Conservation (phyloP, 2,329 filamentous ascomycete species). For the Teratosphaeria gauchensis region DNA sequence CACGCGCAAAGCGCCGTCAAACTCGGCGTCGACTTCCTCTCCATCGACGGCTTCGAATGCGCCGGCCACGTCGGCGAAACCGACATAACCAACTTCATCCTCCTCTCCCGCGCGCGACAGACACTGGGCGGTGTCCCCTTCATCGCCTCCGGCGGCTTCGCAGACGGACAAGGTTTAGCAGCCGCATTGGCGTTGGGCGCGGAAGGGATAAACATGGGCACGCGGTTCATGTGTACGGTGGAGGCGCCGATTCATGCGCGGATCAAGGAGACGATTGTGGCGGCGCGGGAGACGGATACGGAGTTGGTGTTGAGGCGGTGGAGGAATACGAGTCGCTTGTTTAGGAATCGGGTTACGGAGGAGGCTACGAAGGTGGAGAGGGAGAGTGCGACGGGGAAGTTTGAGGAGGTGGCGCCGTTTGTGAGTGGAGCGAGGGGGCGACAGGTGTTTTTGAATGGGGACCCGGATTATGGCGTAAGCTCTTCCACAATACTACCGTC, state of each 20-base stretch:
- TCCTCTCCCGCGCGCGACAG: constrained; percentile 77
- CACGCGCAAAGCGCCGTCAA: constrained; percentile 88
- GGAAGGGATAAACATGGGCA: constrained; percentile 97
- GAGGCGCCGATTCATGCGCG: constrained; percentile 88
- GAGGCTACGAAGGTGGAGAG: constrained; percentile 75
- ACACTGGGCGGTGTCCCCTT: constrained; percentile 69
- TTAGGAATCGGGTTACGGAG: constrained; percentile 77
- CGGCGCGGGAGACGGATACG: constrained; percentile 82
- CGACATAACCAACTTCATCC: constrained; percentile 83
- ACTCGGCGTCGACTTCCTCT: constrained; percentile 91
- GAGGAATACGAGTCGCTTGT: constrained; percentile 85
- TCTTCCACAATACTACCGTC: too few relatives aligned
- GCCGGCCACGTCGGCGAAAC: constrained; percentile 81
- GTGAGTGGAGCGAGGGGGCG: constrained; percentile 86
- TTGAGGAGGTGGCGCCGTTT: constrained; percentile 74
- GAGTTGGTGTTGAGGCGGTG: constrained; percentile 78
- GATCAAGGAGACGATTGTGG: constrained; percentile 88
- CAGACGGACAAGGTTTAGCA: constrained; percentile 85
- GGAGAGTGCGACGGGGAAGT: constrained; percentile 75
- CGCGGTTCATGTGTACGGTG: constrained; percentile 90
- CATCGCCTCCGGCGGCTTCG: constrained; percentile 92
- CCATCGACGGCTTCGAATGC: constrained; percentile 96
- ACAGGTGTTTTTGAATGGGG: constrained; percentile 86
- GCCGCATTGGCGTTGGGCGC: constrained; percentile 84
- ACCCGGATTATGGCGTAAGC: constrained; percentile 79